Percentiles rank a stretch among this genome's conserved stretches.
phyloP scores from a whole-genome alignment of 805 yeast species.

The Sugiyamaella chiloensis region DNA sequence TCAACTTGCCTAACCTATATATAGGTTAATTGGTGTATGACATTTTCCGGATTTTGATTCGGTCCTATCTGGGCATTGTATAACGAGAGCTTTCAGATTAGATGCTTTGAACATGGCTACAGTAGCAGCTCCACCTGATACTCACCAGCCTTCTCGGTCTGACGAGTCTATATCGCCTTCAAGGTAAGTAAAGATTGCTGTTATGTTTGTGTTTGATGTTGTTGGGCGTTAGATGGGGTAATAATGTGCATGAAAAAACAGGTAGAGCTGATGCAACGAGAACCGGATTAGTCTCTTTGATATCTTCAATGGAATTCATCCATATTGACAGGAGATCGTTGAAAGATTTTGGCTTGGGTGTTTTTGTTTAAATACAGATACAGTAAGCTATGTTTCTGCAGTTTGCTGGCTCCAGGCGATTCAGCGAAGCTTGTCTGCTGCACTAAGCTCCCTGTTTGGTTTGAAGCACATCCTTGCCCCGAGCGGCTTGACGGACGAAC shows the following conservation, averaged over 20 bases:
- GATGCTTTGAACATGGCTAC: no score
- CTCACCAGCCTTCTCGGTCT: not conserved
- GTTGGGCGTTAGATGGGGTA: not conserved
- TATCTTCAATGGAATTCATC: not conserved
- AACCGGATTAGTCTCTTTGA: not conserved
- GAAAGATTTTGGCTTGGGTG: no score
- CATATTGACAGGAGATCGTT: no score
- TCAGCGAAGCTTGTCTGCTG: not conserved
- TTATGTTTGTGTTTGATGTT: not conserved
- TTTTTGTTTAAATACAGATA: not conserved
- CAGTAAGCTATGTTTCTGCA: not conserved
- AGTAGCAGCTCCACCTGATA: not conserved
- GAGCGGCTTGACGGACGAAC: not conserved
- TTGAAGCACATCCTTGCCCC: not conserved
- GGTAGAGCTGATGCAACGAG: no score
- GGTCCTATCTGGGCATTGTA: no score
- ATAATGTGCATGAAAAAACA: no score
- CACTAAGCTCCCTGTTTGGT: not conserved
- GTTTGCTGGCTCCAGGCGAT: not conserved
- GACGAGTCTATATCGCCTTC: constrained; percentile 3
- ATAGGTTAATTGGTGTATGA: no score
- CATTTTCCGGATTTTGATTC: no score
- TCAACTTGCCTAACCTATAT: no score
- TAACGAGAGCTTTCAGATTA: no score
- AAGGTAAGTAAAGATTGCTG: constrained; percentile 3